Evolutionary conservation across 495 filamentous ascomycete genomes (phyloP).

Genomic region (Amorphotheca resinae): DNA sequence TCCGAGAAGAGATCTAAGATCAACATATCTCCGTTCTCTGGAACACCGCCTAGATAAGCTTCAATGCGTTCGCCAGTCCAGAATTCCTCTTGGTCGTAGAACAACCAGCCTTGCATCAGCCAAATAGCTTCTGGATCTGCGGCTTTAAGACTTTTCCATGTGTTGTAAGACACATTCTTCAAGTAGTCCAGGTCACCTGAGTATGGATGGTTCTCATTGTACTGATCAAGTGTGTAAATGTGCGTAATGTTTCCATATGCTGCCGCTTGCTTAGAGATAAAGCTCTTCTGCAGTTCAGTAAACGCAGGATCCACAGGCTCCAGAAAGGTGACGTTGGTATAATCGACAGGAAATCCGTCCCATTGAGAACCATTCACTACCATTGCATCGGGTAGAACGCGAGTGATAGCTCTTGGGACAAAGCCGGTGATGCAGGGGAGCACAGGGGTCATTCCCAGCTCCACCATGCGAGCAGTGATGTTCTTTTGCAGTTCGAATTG

Average conservation of each 20-base stretch:
- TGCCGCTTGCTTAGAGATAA: conserved; percentile 34
- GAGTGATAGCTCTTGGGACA: conserved; percentile 29
- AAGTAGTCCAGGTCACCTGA: conserved; percentile 36
- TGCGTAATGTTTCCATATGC: conserved; percentile 38
- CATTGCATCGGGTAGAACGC: conserved; percentile 30
- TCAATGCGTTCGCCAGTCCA: conserved; percentile 38
- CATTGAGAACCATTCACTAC: conserved; percentile 36
- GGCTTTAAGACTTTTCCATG: conserved; percentile 32
- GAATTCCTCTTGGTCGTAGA: conserved; percentile 31
- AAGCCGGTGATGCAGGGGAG: conserved; percentile 38
- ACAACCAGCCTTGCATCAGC: conserved; percentile 46
- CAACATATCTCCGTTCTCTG: conserved; percentile 33
- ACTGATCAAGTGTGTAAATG: conserved; percentile 42
- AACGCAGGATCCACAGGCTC: conserved; percentile 39
- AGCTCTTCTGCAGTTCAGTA: conserved; percentile 30
- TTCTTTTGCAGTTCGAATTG: conserved; percentile 37
- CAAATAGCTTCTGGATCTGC: conserved; percentile 37
- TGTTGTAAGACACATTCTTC: conserved; percentile 33
- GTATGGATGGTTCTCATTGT: conserved; percentile 39
- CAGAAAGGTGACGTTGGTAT: conserved; percentile 38
- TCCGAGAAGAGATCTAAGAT: conserved; percentile 42
- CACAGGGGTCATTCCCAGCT: conserved; percentile 42
- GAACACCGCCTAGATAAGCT: conserved; percentile 37
- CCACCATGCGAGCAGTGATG: conserved; percentile 36
- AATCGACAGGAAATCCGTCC: conserved; percentile 29